Conservation (phyloP, 306 rosid species). For the Myrica gale region DNA sequence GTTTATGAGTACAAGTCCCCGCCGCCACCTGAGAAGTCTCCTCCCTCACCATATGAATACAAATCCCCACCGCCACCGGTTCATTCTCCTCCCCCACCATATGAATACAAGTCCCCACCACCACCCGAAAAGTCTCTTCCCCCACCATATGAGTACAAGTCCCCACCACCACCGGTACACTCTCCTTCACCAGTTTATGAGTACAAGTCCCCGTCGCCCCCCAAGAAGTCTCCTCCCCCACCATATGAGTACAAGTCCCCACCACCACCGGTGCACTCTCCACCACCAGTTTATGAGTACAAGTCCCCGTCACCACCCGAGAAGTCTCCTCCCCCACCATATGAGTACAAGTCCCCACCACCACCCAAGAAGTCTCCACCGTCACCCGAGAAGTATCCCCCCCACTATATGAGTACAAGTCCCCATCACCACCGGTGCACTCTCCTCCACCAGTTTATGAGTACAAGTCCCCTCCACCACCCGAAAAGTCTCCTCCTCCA, state of each 20-base stretch:
- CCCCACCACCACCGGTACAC: constrained; percentile 2
- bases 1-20: constrained; percentile 57
- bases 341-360: constrained; percentile 12
- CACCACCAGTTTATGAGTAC: not conserved
- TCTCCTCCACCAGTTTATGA: too few species aligned
- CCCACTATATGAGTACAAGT: too few species aligned
- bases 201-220: too few species aligned
- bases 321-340: constrained; percentile 1
- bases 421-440: too few species aligned
- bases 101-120: constrained; percentile 51
- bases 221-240: too few species aligned
- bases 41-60: constrained; percentile 21
- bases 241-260: too few species aligned
- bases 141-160: constrained; percentile 8
- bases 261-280: constrained; percentile 12
- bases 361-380: too few species aligned
- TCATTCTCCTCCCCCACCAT: not conserved
- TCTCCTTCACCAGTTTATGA: not conserved
- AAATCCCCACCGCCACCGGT: constrained; percentile 49
- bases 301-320: constrained; percentile 25
- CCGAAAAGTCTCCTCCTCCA: too few species aligned
- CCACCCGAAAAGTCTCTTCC: constrained; percentile 26
- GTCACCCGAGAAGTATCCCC: too few species aligned
- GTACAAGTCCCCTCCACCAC: too few species aligned
- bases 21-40: constrained; percentile 38